phyloP scores from a whole-genome alignment of 2,329 filamentous ascomycete genomes.

The Ophiostoma quercus region DNA sequence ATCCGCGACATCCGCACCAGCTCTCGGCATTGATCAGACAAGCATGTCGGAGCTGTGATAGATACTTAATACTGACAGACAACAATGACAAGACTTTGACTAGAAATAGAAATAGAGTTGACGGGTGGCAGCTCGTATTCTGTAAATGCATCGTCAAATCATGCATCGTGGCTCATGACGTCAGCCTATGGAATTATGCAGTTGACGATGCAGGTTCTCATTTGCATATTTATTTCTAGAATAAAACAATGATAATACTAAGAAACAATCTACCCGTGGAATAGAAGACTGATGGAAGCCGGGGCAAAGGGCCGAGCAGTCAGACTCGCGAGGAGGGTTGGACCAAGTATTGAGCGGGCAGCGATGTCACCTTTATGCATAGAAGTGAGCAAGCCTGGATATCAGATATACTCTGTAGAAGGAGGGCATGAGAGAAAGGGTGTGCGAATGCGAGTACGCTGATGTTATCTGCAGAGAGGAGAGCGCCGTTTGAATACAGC shows the following conservation, averaged over 20 bases:
- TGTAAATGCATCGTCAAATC: background rate
- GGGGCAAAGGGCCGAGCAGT: constrained; percentile 1
- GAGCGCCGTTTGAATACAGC: background rate
- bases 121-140: background rate
- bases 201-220: background rate
- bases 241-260: too few species aligned
- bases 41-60: too few species aligned
- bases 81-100: background rate
- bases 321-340: background rate
- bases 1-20: background rate
- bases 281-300: background rate
- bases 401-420: too few species aligned
- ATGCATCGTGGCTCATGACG: background rate
- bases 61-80: too few species aligned
- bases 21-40: background rate
- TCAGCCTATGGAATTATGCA: constrained; percentile 8
- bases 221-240: background rate
- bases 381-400: background rate
- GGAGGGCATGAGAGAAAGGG: background rate
- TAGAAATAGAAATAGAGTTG: background rate
- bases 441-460: background rate
- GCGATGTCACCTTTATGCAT: constrained; percentile 5
- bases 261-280: background rate
- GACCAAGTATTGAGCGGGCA: background rate
- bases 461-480: too few species aligned